A percentile compares a stretch with the other conserved stretches of the same genome.
Evolutionary conservation across 768 basidiomycete species (phyloP).

Genomic region (Suillus subaureus): DNA sequence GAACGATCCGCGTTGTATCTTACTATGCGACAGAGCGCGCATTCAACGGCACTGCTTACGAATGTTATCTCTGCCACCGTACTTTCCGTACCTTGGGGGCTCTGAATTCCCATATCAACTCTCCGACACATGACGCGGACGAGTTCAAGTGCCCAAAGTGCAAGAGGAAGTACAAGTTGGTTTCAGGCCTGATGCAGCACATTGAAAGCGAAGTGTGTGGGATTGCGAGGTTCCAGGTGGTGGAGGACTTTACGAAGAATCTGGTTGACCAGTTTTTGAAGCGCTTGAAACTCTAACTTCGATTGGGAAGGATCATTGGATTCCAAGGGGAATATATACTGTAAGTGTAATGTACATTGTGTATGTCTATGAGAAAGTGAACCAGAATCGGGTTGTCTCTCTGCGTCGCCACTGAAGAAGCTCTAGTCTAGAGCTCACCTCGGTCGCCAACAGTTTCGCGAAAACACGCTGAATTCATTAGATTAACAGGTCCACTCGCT

Average conservation of each 20-base stretch:
- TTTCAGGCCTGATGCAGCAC: slow-evolving; percentile 47
- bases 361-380: not conserved
- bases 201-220: slow-evolving; percentile 10
- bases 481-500: not conserved
- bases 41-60: slow-evolving; percentile 44
- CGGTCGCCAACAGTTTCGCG: not conserved
- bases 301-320: not conserved
- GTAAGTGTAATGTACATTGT: not conserved
- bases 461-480: not conserved
- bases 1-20: slow-evolving; percentile 16
- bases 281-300: slow-evolving; percentile 2
- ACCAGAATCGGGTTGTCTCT: not conserved
- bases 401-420: not conserved
- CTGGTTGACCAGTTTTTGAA: not conserved
- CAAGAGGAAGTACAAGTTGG: slow-evolving; percentile 36
- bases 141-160: slow-evolving; percentile 50
- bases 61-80: slow-evolving; percentile 43
- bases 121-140: slow-evolving; percentile 38
- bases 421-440: not conserved
- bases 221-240: slow-evolving; percentile 1
- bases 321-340: not conserved
- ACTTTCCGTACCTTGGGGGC: slow-evolving; percentile 32
- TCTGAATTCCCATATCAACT: slow-evolving; percentile 32
- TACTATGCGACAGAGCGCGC: slow-evolving; percentile 38
- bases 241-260: not conserved